Base-by-base conservation (phyloP, 768 basidiomycete genomes). In the Termitomyces sp. region DNA sequence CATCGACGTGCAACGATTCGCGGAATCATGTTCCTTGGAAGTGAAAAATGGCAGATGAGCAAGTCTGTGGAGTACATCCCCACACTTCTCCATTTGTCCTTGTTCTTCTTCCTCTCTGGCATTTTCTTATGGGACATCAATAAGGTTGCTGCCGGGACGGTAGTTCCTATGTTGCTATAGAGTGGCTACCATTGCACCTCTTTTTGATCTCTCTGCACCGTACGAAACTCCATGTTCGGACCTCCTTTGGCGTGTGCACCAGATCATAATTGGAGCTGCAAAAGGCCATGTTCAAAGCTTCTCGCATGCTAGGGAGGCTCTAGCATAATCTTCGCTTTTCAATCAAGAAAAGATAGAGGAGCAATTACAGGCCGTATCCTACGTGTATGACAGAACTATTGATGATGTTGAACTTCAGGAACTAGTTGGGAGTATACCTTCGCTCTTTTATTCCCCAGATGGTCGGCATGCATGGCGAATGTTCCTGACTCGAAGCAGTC, bases 41-140 rank as follows among this genome's bases (percentile, higher is more conserved):
- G 4, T 7, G 32, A 26, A 0, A 48, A 53, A 14, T 57, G 45
- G 51, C 48, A 57, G 7, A 17, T 57, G 32, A 15, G 42, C 19
- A 19, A 17, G 1, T 14, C 47, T 2, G 41, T 53, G 6, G 45
- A 46, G 14, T 37, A 41, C 8, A 57, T 48, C 11, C 51, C 56
- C 1, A 47, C 21, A 1, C 45, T 57, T 10, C 51, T 57, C 6
- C 51, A 53, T 37, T 8, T 37, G 3, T 57, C 56, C 2, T 10
- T 52, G n/a, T 47, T 57, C 32, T 44, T 57, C 19, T 56, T 56
- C 26, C 49, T 57, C 24, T 22, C 30, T 21, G 51, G 55, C 5
- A 46, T 28, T 8, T 47, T 51, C 12, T 44, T 30, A 14, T 57
- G 45, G 45, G 19, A 9, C 17, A 48, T 53, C 1, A 44, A 45